phyloP scores from a whole-genome alignment of 148 eudicot species.

The Dysphania ambrosioides region DNA sequence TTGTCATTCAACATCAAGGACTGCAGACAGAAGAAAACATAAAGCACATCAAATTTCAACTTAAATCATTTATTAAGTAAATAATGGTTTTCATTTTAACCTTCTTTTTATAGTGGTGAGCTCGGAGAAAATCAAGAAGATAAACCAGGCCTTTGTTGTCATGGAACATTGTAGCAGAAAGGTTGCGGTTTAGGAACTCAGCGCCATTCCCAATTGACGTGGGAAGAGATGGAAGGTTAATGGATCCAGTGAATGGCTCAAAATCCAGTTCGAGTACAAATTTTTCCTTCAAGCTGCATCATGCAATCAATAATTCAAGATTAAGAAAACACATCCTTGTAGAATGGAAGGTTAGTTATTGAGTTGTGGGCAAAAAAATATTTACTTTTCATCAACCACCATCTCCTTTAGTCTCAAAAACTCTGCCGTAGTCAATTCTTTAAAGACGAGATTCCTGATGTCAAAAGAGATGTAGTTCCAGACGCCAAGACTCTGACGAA shows the following conservation, averaged over 20 bases:
- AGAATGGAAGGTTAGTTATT: background rate
- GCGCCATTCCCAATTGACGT: slow-evolving; percentile 95
- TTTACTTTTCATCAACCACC: slow-evolving; percentile 70
- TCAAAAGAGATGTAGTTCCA: slow-evolving; percentile 88
- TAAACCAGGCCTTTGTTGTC: slow-evolving; percentile 86
- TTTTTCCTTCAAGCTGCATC: slow-evolving; percentile 55
- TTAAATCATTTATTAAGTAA: background rate
- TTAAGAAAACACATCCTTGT: slow-evolving; percentile 13
- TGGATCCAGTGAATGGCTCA: slow-evolving; percentile 76
- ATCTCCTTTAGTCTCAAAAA: slow-evolving; percentile 80
- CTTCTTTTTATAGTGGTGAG: slow-evolving; percentile 82
- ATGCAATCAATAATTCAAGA: slow-evolving; percentile 22
- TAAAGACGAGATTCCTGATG: slow-evolving; percentile 45
- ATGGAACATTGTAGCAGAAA: slow-evolving; percentile 95
- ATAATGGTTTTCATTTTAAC: slow-evolving; percentile 35
- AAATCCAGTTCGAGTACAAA: slow-evolving; percentile 91
- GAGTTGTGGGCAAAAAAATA: background rate
- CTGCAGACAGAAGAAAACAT: slow-evolving; percentile 35
- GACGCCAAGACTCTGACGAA: slow-evolving; percentile 89
- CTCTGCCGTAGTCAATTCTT: slow-evolving; percentile 63
- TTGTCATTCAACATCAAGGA: slow-evolving; percentile 89
- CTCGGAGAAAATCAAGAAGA: slow-evolving; percentile 74
- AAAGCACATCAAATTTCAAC: background rate
- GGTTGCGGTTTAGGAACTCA: slow-evolving; percentile 89
- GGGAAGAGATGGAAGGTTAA: slow-evolving; percentile 85